Evolutionary conservation across 495 filamentous ascomycete genomes (phyloP), one percentile per base, ranked within the genome.

Genomic region (Penicillium coprophilum): DNA sequence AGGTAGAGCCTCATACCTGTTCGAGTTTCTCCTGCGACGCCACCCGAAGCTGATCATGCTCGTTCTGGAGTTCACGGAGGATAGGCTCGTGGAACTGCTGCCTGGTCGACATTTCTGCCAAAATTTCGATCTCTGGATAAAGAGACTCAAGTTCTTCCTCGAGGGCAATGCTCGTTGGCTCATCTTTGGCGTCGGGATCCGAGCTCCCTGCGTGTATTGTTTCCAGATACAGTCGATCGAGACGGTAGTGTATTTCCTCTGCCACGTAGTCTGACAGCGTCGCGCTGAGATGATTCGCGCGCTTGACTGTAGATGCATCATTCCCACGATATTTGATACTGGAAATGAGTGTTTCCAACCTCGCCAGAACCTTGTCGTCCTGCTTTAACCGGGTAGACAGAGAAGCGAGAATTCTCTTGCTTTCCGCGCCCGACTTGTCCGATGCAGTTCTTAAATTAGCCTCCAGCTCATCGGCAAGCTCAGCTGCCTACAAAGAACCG

Each of bases 101-200:
- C 62, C 82, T 80, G 2, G 77, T 76, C 23, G 81, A 80, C 76
- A 87, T 83, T 56, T 86, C 81, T 3, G 84, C 80, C 31, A 87
- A 73, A 3, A 83, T 77, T 12, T 83, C 75, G 57, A 87, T 83
- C 56, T 87, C 85, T 0, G 82, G 77, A 55, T 85, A 85, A 4
- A 87, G 65, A 13, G 84, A 83, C 34, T 85, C 83, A 5, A 87
- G 63, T 52, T 87, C 85, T 39, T 80, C 77, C 61, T 84, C 76
- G 21, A 86, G 53, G 0, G 72, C 70, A 19, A 66, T 45, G n/a
- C 77, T 46, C 11, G 56, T 53, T 6, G 69, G 63, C 13, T 24
- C 24, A 21, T 65, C 61, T 15, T 27, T 19, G 1, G 40, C 38
- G 6, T 34, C 12, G 10, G 28, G 19, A 5, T 11, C 40, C 13